Evolutionary conservation across 306 rosid genomes (phyloP).

Genomic region (Spatholobus suberectus): DNA sequence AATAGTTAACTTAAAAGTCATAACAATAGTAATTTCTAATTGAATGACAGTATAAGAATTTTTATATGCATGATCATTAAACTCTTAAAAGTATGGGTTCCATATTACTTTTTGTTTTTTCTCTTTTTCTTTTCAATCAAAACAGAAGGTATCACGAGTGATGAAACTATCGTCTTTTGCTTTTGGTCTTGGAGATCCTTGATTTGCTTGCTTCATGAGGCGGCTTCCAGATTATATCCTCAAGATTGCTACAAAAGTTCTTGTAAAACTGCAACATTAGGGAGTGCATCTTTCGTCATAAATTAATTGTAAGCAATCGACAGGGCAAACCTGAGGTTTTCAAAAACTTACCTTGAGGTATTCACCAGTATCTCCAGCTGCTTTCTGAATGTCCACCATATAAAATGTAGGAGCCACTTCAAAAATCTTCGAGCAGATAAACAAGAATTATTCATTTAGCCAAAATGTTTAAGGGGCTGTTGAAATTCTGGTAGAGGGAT

Average conservation of each 20-base stretch:
- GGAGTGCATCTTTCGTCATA: neutral
- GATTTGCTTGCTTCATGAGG: constrained; percentile 69
- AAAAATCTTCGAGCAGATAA: constrained; percentile 57
- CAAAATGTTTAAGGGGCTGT: constrained; percentile 2
- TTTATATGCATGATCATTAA: too few species aligned
- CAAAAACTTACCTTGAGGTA: constrained; percentile 74
- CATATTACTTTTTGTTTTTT: neutral
- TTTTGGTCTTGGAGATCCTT: constrained; percentile 60
- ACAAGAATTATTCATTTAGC: neutral
- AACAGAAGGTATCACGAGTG: neutral
- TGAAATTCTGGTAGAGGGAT: constrained; percentile 1
- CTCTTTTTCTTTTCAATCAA: neutral
- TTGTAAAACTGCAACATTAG: constrained; percentile 73
- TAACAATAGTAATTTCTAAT: too few species aligned
- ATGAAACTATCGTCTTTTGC: constrained; percentile 60
- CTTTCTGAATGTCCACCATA: constrained; percentile 91
- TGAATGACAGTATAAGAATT: too few species aligned
- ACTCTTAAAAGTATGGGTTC: neutral
- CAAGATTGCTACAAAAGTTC: constrained; percentile 80
- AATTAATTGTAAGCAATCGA: neutral
- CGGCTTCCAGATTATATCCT: constrained; percentile 93
- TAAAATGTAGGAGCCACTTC: constrained; percentile 88
- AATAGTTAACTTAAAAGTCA: too few species aligned
- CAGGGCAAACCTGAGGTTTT: neutral
- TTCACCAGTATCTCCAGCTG: constrained; percentile 84